These are phyloP conservation scores for Penicillium sp. DNA, from an alignment of 2,329 filamentous ascomycete species.

Conservation along the genomic window DNA sequence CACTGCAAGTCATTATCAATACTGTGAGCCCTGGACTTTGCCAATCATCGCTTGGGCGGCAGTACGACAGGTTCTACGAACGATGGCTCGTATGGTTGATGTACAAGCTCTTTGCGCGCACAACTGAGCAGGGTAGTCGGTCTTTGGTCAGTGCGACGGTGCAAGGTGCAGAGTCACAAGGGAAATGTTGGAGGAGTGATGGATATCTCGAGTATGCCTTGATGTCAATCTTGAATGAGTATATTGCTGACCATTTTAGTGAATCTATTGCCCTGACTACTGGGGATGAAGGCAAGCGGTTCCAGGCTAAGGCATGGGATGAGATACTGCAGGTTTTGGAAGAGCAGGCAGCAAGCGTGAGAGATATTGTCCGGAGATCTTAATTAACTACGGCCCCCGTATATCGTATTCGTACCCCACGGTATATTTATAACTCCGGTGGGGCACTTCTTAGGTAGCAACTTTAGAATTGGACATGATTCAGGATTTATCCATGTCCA, in stretches of 20 bases:
- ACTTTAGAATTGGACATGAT: background rate
- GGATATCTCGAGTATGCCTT: constrained; percentile 34
- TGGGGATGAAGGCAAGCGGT: constrained; percentile 34
- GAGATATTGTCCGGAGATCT: constrained; percentile 3
- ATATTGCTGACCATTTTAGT: constrained; percentile 24
- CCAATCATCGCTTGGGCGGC: constrained; percentile 41
- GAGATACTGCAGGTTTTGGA: constrained; percentile 40
- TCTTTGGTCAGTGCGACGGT: constrained; percentile 43
- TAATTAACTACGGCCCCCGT: background rate
- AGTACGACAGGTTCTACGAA: constrained; percentile 39
- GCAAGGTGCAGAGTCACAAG: constrained; percentile 44
- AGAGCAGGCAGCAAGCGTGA: constrained; percentile 23
- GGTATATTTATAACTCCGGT: constrained; percentile 1
- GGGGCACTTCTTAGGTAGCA: background rate
- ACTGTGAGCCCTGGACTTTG: constrained; percentile 48
- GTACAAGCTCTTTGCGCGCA: constrained; percentile 41
- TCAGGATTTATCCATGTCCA: background rate
- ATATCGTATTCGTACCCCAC: constrained; percentile 4
- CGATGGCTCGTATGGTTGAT: constrained; percentile 35
- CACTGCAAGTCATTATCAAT: constrained; percentile 44
- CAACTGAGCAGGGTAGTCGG: constrained; percentile 45
- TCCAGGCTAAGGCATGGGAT: constrained; percentile 41
- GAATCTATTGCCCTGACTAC: constrained; percentile 34
- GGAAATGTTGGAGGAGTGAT: constrained; percentile 46
- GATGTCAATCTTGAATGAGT: background rate